Evolutionary conservation across 1,139 yeast species (phyloP), one percentile per base, ranked within the genome.

Genomic region (Geotrichum cucujoidarum): DNA sequence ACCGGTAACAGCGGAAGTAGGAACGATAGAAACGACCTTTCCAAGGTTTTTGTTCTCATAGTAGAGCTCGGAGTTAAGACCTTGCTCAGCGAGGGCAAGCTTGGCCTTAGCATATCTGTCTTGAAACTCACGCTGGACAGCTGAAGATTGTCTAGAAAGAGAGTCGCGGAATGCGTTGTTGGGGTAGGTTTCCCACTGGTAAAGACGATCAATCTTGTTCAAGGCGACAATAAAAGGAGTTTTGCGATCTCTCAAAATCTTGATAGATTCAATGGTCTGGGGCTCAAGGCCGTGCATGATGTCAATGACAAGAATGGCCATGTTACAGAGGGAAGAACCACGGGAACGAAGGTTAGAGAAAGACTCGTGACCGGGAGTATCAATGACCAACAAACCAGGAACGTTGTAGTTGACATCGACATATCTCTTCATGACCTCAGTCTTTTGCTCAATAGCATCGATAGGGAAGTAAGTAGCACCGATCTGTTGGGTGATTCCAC

Each of bases 381-480:
- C 99, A 62, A 92, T 92, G 58, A 92, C 83, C 67, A 92, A 77
- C 64, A 92, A 75, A 71, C 99, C 99, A 51, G 99, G 99, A 53
- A 92, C 97, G 58, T 92, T 95, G 67, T 83, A 90, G 45, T 68
- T 65, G 17, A 83, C 75, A 65, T 86, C 84, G 68, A 88, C 97
- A 66, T 78, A 85, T 59, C 81, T 75, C 53, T 88, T 80, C 97
- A 92, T 90, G 44, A 84, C 95, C 41, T 81, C 83, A 35, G 97
- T 92, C 73, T 94, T 94, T 63, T 81, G 81, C 68, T 82, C 82
- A 62, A 92, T 88, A 36, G 97, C 88, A 30, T 85, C 95, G 60
- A 92, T 90, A 52, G 98, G 98, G 87, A 92, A 94, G 70, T 90
- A 94, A 22, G 98, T 94, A 46, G 99, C 99, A 80, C 99, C 99